Base-by-base conservation (phyloP, 148 eudicot species). In the Rhododendron ovatum region DNA sequence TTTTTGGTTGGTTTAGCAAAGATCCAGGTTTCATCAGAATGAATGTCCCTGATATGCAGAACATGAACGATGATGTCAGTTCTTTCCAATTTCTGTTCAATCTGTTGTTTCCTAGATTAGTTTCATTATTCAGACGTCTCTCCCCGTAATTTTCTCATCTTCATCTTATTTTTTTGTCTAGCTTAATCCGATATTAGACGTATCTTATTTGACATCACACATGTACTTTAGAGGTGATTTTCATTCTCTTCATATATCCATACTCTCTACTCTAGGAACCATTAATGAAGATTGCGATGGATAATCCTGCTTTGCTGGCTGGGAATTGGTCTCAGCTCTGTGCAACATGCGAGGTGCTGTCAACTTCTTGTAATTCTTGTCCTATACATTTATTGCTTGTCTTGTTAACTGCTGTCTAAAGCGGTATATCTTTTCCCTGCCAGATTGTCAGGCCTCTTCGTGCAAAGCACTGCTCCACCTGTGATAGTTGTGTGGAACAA, bases 321-420 rank as follows among this genome's bases (percentile, higher is more conserved):
- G 99, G 98, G 78, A 97, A 97, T 85, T 95, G 99, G 99, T 93
- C 98, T 88, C 98, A 94, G 91, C 98, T 97, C 84, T 97, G 99
- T 89, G 91, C 95, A 80, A 97, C 99, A 83, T 97, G 98, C 98
- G 95, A 97, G 98, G 99, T 89, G 82, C 83, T 83, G 13, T 59
- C 85, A 61, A 71, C 43, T 69, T 82, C 35, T 65, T 51, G 63
- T 50, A 30, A 84, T 73, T 43, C 45, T 28, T 79, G 26, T 83
- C 48, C 39, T 84, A 67, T 45, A 18, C 43, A 69, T 8, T 61
- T 39, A 26, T n/a, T 15, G 30, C 30, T 89, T 14, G 20, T 41
- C 82, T 78, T 79, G 57, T 78, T 74, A 63, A 33, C 30, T 78
- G 35, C 18, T 63, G 22, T 83, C 43, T 71, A 28, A 55, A 28